Evolutionary conservation across 306 rosid genomes (phyloP), one percentile per base, ranked within the genome.

Genomic region (Fragaria ananassa): DNA sequence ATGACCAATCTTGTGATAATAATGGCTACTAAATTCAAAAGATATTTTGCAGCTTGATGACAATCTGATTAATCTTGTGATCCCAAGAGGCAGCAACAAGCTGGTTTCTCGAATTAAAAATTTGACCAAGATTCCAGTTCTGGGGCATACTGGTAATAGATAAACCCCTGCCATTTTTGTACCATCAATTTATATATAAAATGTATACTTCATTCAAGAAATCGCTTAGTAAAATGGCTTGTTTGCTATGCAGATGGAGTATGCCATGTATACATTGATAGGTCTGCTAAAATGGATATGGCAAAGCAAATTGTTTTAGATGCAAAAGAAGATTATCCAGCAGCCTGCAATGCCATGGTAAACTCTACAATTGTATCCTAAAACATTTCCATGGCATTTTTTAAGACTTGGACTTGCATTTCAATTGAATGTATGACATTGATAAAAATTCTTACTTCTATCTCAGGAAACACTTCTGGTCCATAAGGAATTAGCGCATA

Each of bases 341-440:
- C 99, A 74, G 96, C 93, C 75, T 92, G 99, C 80, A 96, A 92
- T 87, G 99, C 99, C 72, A 89, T 96, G 99, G 99, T 96, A 92
- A 84, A 67, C 66, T 62, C 53, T 54, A 35, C 46, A 53, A 67
- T 61, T 23, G 54, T 35, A 50, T 73, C 78, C 68, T 67, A 10
- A 11, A 13, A 18, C 44, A 45, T 65, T 4, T 39, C 54, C 18
- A 14, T 34, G 21, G 45, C 31, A 68, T 66, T 45, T 1, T 45
- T 45, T 9, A 45, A 10, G 56, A 23, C 46, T 17, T 47, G 46
- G 65, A 41, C 47, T 7, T 72, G 37, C 66, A 9, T 71, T 62
- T 50, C 44, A 29, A 23, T 29, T 54, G 66, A 41, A 12, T 71
- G 8, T 41, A 53, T 17, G 45, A 25, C 62, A 25, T 42, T 47